phyloP scores from a whole-genome alignment of 164 flowering plant species.

The Chimonanthus salicifolius region DNA sequence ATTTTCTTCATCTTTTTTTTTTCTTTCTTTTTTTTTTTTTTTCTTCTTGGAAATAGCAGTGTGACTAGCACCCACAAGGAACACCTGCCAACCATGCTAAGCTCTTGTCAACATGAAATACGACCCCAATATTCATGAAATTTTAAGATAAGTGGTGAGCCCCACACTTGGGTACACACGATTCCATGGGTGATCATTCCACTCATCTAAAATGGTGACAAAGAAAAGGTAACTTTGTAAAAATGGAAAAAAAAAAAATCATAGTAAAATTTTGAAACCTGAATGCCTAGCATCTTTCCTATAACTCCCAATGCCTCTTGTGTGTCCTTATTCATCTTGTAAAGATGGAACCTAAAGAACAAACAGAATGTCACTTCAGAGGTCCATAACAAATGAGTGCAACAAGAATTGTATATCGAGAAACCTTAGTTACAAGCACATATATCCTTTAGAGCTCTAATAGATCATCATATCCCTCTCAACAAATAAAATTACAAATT shows the following conservation, averaged over 20 bases:
- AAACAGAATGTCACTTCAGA: neutral
- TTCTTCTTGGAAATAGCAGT: no score
- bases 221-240: neutral
- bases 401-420: neutral
- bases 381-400: neutral
- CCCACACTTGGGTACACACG: no score
- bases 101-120: no score
- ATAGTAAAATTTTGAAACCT: constrained; percentile 34
- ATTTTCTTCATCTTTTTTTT: no score
- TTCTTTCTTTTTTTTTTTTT: no score
- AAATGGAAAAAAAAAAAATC: neutral
- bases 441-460: neutral
- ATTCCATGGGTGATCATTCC: neutral
- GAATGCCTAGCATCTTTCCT: constrained; percentile 96
- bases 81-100: no score
- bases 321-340: constrained; percentile 96
- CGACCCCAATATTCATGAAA: no score
- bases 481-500: neutral
- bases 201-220: neutral
- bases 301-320: constrained; percentile 86
- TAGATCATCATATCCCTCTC: neutral
- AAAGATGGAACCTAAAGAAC: constrained; percentile 78
- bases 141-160: no score
- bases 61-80: no score
- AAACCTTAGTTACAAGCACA: neutral